A percentile compares a stretch with the other conserved stretches of the same genome.
phyloP scores from a whole-genome alignment of 257 asterid species.

The Scutellaria baicalensis region DNA sequence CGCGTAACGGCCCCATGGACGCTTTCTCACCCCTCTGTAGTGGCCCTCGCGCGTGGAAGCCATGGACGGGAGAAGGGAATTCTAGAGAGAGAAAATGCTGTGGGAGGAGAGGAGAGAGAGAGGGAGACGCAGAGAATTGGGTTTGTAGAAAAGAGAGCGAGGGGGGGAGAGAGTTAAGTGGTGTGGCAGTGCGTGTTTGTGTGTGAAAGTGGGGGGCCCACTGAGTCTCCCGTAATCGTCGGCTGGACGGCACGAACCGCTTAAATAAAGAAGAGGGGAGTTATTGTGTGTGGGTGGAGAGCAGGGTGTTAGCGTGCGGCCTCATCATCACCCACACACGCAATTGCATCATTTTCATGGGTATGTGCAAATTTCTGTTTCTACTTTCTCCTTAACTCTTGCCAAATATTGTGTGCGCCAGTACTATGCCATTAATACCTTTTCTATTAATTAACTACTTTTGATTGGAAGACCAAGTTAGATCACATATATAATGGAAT shows the following conservation, averaged over 20 bases:
- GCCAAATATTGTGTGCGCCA: conserved; percentile 13
- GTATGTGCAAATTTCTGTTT: background rate
- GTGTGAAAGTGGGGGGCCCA: conserved; percentile 50
- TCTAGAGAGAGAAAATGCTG: conserved; percentile 5
- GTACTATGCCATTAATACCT: background rate
- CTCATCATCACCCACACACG: background rate
- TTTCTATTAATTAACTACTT: background rate
- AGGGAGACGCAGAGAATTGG: conserved; percentile 1
- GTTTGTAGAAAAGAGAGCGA: background rate
- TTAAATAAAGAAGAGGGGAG: conserved; percentile 22
- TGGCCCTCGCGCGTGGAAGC: conserved; percentile 84
- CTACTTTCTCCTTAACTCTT: background rate
- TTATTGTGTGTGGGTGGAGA: conserved; percentile 13
- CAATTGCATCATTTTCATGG: background rate
- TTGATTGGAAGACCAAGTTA: background rate
- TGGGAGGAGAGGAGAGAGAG: background rate
- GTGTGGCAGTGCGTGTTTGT: conserved; percentile 29
- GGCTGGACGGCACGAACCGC: conserved; percentile 89
- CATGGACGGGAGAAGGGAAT: conserved; percentile 24
- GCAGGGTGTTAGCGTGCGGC: conserved; percentile 17
- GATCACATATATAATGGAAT: background rate
- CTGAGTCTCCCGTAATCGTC: conserved; percentile 90
- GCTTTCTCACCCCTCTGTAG: conserved; percentile 92
- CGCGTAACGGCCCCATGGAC: conserved; percentile 99
- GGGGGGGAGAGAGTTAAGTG: background rate